Evolutionary conservation across 2,329 filamentous ascomycete genomes (phyloP).

Genomic region (Phialemoniopsis sp.): DNA sequence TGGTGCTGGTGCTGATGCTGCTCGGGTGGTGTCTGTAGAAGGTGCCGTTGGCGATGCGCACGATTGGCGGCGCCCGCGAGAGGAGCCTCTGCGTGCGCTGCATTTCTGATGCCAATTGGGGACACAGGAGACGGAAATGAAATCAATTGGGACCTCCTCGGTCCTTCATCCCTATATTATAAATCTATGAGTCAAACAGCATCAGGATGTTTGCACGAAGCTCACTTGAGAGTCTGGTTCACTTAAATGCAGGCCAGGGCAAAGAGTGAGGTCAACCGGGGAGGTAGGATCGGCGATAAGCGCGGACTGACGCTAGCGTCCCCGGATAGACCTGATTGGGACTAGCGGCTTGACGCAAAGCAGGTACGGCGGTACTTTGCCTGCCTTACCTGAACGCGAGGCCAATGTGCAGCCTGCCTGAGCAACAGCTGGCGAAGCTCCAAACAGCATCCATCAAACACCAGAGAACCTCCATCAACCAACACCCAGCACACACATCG

Average conservation of each 20-base stretch:
- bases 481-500: constrained; percentile 1
- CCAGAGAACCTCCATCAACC: too few relatives aligned
- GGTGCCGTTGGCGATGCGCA: constrained; percentile 72
- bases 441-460: constrained; percentile 10
- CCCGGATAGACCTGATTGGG: too few relatives aligned
- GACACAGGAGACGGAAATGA: background rate
- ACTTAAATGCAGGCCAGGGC: too few relatives aligned
- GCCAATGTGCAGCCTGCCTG: constrained; percentile 11
- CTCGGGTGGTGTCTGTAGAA: constrained; percentile 76
- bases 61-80: constrained; percentile 44
- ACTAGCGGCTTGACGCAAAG: too few relatives aligned
- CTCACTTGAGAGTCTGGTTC: too few relatives aligned
- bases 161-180: background rate
- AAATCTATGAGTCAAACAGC: background rate
- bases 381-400: constrained; percentile 7
- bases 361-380: too few relatives aligned
- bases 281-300: too few relatives aligned
- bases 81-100: constrained; percentile 6
- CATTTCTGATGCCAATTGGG: constrained; percentile 25
- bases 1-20: constrained; percentile 16
- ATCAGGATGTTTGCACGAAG: too few relatives aligned
- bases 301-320: too few relatives aligned
- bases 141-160: too few relatives aligned
- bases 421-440: constrained; percentile 6
- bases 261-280: too few relatives aligned